Evolutionary conservation across 1,284 basidiomycete species (phyloP), one percentile per base, ranked within the genome.

Genomic region (Microbotryomycetes sp.): DNA sequence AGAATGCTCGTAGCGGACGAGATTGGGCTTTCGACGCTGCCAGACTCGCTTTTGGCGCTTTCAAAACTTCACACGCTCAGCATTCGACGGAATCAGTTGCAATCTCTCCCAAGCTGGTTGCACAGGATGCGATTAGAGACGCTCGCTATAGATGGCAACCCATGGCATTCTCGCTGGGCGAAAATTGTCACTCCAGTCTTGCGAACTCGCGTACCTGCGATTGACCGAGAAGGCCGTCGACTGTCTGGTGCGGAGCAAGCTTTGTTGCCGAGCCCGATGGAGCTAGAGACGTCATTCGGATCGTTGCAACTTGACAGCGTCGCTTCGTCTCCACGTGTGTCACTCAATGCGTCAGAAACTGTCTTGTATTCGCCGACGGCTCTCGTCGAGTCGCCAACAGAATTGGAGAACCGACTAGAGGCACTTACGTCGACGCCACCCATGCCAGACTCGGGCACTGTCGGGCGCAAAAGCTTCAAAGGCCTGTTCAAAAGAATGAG

Each of bases 41-140:
- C 61, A 79, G 84, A 51, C 78, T 92, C 54, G 80, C 80, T 53
- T 79, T 83, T 57, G 79, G 91, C 21, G 82, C 85, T 71, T 83
- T 83, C 67, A 79, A 96, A 54, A 13, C 52, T 70, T 0, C 67
- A 71, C 45, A 70, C 69, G 23, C 60, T 71, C 51, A 60, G 61
- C 23, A 54, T 75, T 52, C 85, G 92, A 59, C 80, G 86, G 71
- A 98, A 98, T 77, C 86, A 87, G 72, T 80, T 98, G 71, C 81
- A 89, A 68, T 83, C 86, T n/a, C 80, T 98, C 29, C 94, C 94
- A 3, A 85, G 87, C 64, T 98, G 96, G 94, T 80, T 98, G 48
- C 90, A 89, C 74, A 82, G 88, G 31, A 80, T 98, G 30, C 81
- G 35, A 3, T 81, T 98, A 52, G 89, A 94, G 75, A 87, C 86